Percentiles rank a stretch among this genome's conserved stretches.
phyloP scores from a whole-genome alignment of 164 flowering plant species.

The Piper longum region DNA sequence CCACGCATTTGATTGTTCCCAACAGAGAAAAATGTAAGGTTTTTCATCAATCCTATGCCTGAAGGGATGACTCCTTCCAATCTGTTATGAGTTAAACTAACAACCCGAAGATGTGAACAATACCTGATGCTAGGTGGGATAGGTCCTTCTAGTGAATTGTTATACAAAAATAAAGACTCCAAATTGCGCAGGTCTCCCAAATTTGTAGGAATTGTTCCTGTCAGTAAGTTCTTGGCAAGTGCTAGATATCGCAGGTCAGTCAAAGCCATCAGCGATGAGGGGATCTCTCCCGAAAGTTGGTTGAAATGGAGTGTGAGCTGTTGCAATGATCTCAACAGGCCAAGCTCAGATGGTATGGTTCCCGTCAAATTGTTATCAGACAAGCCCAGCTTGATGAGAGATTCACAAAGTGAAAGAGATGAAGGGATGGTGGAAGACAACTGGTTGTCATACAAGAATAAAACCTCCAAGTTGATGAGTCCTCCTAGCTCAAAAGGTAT shows the following conservation, averaged over 20 bases:
- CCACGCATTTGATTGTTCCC: conserved; percentile 36
- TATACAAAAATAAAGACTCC: conserved; percentile 19
- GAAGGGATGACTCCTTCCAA: conserved; percentile 49
- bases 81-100: conserved; percentile 23
- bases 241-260: conserved; percentile 31
- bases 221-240: conserved; percentile 30
- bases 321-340: conserved; percentile 32
- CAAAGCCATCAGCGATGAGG: conserved; percentile 37
- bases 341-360: conserved; percentile 35
- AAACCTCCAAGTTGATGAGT: conserved; percentile 17
- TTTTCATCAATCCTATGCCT: conserved; percentile 36
- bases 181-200: conserved; percentile 45
- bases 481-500: conserved; percentile 54
- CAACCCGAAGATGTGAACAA: conserved; percentile 30
- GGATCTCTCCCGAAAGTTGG: conserved; percentile 43
- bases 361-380: conserved; percentile 44
- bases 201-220: conserved; percentile 39
- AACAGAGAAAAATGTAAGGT: conserved; percentile 37
- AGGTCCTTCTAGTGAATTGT: conserved; percentile 41
- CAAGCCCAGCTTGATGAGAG: conserved; percentile 36
- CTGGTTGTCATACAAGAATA: conserved; percentile 31
- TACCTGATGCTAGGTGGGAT: conserved; percentile 57
- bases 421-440: conserved; percentile 43
- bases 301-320: conserved; percentile 41
- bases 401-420: conserved; percentile 25